Conservation (phyloP, 116 monocot species). For the Thalassia testudinum region DNA sequence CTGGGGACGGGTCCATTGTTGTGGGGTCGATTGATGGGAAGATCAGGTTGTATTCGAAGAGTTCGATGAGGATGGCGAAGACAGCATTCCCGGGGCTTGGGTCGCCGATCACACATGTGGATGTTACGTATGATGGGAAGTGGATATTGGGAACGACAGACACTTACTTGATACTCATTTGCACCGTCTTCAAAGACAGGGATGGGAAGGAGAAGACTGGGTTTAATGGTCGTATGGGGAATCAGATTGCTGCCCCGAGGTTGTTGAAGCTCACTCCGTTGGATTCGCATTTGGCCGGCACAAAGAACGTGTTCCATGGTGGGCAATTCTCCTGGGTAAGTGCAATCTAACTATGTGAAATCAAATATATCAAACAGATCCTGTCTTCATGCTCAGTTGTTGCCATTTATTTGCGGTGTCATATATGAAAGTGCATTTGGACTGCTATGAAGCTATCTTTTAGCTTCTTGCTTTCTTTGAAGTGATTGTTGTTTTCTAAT, state of each 20-base stretch:
- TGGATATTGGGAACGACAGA: constrained; percentile 96
- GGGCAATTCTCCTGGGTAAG: constrained; percentile 98
- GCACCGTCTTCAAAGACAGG: constrained; percentile 81
- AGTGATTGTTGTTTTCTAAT: too few species aligned
- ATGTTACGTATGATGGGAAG: constrained; percentile 96
- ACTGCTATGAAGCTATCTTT: too few species aligned
- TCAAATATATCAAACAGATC: too few species aligned
- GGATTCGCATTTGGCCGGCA: constrained; percentile 74
- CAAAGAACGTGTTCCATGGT: constrained; percentile 62
- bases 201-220: constrained; percentile 96
- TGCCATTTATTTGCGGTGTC: too few species aligned
- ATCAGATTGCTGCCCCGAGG: constrained; percentile 87
- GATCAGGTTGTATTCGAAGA: constrained; percentile 88
- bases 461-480: too few species aligned
- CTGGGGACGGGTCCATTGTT: constrained; percentile 93
- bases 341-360: not conserved
- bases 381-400: too few species aligned
- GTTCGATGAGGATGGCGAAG: constrained; percentile 99
- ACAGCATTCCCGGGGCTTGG: constrained; percentile 94
- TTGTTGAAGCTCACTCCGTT: constrained; percentile 93
- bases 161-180: constrained; percentile 84
- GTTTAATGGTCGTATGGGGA: constrained; percentile 92
- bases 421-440: too few species aligned
- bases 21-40: constrained; percentile 97
- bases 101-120: constrained; percentile 83